Conservation (phyloP, 345 rosid genomes). For the Noccaea bulbosa region DNA sequence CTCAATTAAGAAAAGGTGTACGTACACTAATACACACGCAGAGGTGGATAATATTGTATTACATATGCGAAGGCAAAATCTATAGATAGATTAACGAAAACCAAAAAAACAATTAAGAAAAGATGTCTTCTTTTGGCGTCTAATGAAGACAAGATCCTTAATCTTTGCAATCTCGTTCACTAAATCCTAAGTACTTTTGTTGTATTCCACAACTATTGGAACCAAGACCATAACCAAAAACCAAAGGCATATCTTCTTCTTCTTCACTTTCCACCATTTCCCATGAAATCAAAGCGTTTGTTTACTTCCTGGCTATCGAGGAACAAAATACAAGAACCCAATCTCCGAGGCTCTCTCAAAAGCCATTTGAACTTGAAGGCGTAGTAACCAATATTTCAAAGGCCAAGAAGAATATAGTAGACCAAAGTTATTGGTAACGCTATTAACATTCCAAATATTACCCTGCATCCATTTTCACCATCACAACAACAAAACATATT, state of each 20-base stretch:
- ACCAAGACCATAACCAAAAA: constrained; percentile 52
- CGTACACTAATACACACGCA: not conserved
- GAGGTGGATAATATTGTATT: constrained; percentile 2
- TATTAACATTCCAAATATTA: constrained; percentile 95
- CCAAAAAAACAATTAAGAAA: not conserved
- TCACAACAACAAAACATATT: constrained; percentile 2
- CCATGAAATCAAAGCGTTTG: constrained; percentile 30
- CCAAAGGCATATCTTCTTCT: constrained; percentile 36
- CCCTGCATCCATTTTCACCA: constrained; percentile 58
- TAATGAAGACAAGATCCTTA: constrained; percentile 57
- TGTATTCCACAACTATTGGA: constrained; percentile 48
- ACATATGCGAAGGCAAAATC: constrained; percentile 32
- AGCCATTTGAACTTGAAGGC: constrained; percentile 30
- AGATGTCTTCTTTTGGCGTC: constrained; percentile 37
- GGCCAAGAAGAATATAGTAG: constrained; percentile 88
- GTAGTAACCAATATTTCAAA: constrained; percentile 47
- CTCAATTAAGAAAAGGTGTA: not conserved
- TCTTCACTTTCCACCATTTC: constrained; percentile 18
- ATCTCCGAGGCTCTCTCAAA: constrained; percentile 40
- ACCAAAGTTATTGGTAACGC: constrained; percentile 91
- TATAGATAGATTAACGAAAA: constrained; percentile 25
- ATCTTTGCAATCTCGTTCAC: constrained; percentile 43
- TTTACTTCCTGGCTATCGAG: constrained; percentile 34
- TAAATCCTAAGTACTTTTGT: constrained; percentile 40
- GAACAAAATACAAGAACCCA: constrained; percentile 22